Conservation (phyloP, 1,139 yeast genomes). For the Kurtzmaniella quercitrusa region DNA sequence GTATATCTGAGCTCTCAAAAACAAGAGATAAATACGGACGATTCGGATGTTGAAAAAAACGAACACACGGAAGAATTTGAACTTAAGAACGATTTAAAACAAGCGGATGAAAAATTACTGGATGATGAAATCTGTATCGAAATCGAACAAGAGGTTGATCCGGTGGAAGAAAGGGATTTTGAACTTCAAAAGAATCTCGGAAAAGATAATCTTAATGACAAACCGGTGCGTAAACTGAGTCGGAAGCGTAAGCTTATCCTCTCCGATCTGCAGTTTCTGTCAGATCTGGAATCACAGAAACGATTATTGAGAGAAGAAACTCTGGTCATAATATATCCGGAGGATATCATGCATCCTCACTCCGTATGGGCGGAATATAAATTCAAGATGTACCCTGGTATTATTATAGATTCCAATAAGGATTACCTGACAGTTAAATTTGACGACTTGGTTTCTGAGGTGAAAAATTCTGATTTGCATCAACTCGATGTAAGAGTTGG, state of each 20-base stretch:
- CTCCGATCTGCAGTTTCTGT: background rate
- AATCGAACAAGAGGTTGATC: background rate
- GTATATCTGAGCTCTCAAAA: conserved; percentile 12
- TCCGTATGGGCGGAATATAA: conserved; percentile 39
- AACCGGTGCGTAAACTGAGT: conserved; percentile 8
- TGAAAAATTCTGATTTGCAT: conserved; percentile 27
- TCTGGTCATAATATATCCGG: conserved; percentile 16
- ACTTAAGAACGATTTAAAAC: conserved; percentile 3
- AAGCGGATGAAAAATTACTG: conserved; percentile 8
- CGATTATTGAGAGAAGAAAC: conserved; percentile 18
- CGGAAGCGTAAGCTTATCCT: background rate
- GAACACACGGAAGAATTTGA: conserved; percentile 3
- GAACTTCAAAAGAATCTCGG: background rate
- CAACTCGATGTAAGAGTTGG: conserved; percentile 36
- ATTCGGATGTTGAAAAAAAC: conserved; percentile 2
- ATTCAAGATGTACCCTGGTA: conserved; percentile 35
- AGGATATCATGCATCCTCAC: conserved; percentile 15
- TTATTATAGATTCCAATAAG: conserved; percentile 15
- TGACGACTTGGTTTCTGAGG: conserved; percentile 26
- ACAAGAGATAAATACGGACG: conserved; percentile 14
- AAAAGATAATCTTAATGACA: background rate
- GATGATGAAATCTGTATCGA: conserved; percentile 7
- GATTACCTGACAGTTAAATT: conserved; percentile 30
- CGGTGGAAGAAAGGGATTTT: conserved; percentile 5
- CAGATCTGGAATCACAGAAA: background rate